Base-by-base conservation (phyloP, 2,329 filamentous ascomycete genomes). In the Aspergillus clavatus region DNA sequence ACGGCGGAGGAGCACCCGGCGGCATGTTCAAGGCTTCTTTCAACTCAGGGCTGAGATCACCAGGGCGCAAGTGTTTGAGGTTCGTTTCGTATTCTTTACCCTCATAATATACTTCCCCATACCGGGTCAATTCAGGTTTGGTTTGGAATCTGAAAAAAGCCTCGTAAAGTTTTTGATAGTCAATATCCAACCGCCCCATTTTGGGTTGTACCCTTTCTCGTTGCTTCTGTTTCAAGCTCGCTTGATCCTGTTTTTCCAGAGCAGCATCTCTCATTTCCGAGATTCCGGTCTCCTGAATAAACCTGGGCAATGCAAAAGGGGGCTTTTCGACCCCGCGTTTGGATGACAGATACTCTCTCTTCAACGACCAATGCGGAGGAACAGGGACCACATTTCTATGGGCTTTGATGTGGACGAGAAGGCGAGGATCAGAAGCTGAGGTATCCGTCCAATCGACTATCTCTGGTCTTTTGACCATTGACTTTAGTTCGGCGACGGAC, bases 91-190 rank as follows among this genome's bases (percentile, higher is more conserved):
- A 93, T 66, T 98, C 93, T 68, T 98, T 98, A 63, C 93, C 93
- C 70, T 98, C 93, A 66, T 97, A 97, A 69, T 98, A 98, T n/a
- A 98, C 90, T 68, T 98, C 93, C 31, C 93, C 93, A 58, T 95
- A 98, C 35, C 90, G 81, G 24, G 93, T 97, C 52, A 98, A 73
- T 57, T 89, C 84, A 0, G 93, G 93, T 70, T 98, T 98, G 31
- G 89, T 95, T 72, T 98, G 93, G 65, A 95, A 94, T 48, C 89
- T 82, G 76, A 98, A 98, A 75, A 98, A 98, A 3, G 93, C 93
- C 65, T 97, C 93, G 71, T 97, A 97, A 43, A 97, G 82, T 67
- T 93, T 96, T 64, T 95, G 89, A 68, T 98, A 98, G 69, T 98
- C 93, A 56, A 98, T 97, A 66, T 98, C 93, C 40, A 98, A 77